Evolutionary conservation across 345 rosid species (phyloP).

Genomic region (Zanthoxylum bungeanum): DNA sequence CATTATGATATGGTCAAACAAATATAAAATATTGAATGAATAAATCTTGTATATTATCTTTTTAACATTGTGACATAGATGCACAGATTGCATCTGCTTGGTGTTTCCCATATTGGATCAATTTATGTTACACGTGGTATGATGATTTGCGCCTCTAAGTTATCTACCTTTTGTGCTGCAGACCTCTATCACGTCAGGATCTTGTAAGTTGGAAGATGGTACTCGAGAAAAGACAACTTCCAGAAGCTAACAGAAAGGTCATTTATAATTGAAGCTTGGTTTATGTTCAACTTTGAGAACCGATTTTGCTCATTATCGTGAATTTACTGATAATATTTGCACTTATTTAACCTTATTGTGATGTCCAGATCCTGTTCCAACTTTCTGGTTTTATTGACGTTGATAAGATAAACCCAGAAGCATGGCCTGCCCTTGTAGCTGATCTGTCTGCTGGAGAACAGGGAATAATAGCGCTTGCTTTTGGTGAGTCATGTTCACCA

Average conservation of each 20-base stretch:
- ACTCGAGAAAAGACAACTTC: slow-evolving; percentile 74
- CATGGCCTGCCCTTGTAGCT: slow-evolving; percentile 90
- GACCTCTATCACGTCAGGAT: slow-evolving; percentile 90
- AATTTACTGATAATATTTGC: not conserved
- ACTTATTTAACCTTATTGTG: slow-evolving; percentile 13
- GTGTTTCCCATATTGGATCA: not conserved
- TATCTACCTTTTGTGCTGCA: slow-evolving; percentile 25
- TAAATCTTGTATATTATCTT: not conserved
- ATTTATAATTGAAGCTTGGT: not conserved
- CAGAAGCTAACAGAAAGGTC: slow-evolving; percentile 84
- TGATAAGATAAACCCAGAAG: slow-evolving; percentile 77
- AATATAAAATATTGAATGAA: not conserved
- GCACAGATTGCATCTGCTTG: not conserved
- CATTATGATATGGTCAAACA: not conserved
- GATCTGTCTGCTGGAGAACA: slow-evolving; percentile 84
- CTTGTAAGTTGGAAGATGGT: slow-evolving; percentile 98
- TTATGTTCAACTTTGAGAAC: not conserved
- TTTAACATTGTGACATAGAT: not conserved
- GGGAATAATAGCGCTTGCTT: slow-evolving; percentile 83
- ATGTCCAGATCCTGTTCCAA: slow-evolving; percentile 50
- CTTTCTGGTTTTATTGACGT: slow-evolving; percentile 85
- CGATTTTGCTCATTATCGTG: not conserved
- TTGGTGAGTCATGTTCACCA: slow-evolving; percentile 56
- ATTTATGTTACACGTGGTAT: not conserved
- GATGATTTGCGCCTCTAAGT: slow-evolving; percentile 10